phyloP scores from a whole-genome alignment of 805 yeast genomes.

The Candida coleopterorum region DNA sequence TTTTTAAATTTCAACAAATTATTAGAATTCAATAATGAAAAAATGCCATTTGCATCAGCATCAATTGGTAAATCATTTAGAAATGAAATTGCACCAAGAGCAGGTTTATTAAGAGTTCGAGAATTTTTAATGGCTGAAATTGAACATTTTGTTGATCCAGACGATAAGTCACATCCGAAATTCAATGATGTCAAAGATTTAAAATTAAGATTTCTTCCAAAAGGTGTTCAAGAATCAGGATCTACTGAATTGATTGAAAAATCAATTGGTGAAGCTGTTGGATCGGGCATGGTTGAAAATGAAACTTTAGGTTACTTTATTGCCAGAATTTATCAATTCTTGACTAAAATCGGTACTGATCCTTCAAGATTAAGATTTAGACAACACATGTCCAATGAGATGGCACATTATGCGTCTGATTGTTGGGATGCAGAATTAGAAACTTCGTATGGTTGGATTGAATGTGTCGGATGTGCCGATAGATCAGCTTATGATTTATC shows the following conservation, averaged over 20 bases:
- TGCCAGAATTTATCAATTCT: constrained; percentile 85
- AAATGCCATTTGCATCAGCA: constrained; percentile 99
- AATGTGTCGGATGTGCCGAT: constrained; percentile 99
- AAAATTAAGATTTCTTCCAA: constrained; percentile 75
- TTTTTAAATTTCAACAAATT: constrained; percentile 91
- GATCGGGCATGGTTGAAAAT: constrained; percentile 84
- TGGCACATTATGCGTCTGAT: constrained; percentile 99
- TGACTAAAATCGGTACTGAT: constrained; percentile 87
- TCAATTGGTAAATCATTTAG: constrained; percentile 98
- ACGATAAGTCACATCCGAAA: constrained; percentile 74
- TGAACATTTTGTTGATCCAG: constrained; percentile 97
- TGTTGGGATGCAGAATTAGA: constrained; percentile 99
- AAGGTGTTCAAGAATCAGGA: constrained; percentile 84
- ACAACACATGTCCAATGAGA: constrained; percentile 97
- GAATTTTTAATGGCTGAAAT: constrained; percentile 99
- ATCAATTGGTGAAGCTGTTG: constrained; percentile 88
- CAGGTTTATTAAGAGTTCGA: constrained; percentile 95
- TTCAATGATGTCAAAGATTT: constrained; percentile 73
- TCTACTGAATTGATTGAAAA: constrained; percentile 58
- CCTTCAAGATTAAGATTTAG: constrained; percentile 83
- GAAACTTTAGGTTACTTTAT: constrained; percentile 96
- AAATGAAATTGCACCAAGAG: constrained; percentile 97
- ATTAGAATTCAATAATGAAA: constrained; percentile 89
- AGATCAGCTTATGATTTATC: constrained; percentile 96
- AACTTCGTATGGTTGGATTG: constrained; percentile 98